phyloP scores from a whole-genome alignment of 768 basidiomycete species.

The Cystofilobasidium ferigula region DNA sequence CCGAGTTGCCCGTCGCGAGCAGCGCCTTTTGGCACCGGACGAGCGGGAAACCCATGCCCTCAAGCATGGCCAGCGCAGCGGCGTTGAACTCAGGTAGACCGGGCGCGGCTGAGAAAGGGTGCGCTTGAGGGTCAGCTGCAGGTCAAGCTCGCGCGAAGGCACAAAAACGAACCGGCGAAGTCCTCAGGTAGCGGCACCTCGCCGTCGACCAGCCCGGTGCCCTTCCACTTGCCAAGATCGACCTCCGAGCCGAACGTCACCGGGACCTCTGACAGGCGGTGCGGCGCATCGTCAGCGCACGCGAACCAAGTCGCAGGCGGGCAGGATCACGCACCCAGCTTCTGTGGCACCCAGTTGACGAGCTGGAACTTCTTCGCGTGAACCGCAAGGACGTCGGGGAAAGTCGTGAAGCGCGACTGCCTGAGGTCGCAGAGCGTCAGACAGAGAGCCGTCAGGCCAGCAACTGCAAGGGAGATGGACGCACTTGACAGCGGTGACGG shows the following conservation, averaged over 20 bases:
- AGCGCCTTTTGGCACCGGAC: conserved; percentile 81
- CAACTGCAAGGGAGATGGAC: conserved; percentile 29
- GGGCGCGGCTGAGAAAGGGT: conserved; percentile 32
- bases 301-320: too few relatives aligned
- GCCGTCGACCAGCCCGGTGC: conserved; percentile 55
- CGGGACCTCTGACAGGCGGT: conserved; percentile 79
- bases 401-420: conserved; percentile 64
- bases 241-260: conserved; percentile 60
- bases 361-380: conserved; percentile 91
- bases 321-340: conserved; percentile 66
- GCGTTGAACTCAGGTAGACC: conserved; percentile 58
- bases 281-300: neutral
- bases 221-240: conserved; percentile 54
- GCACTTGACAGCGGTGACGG: conserved; percentile 62
- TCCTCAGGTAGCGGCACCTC: conserved; percentile 62
- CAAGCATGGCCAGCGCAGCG: conserved; percentile 60
- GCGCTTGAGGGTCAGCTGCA: neutral
- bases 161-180: conserved; percentile 28
- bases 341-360: conserved; percentile 91
- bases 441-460: neutral
- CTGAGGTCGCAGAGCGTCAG: conserved; percentile 42
- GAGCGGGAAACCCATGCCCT: conserved; percentile 81
- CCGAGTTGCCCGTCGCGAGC: conserved; percentile 63
- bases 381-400: conserved; percentile 76
- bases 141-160: neutral